Conservation (phyloP, 306 rosid species). For the Phaseolus lunatus region DNA sequence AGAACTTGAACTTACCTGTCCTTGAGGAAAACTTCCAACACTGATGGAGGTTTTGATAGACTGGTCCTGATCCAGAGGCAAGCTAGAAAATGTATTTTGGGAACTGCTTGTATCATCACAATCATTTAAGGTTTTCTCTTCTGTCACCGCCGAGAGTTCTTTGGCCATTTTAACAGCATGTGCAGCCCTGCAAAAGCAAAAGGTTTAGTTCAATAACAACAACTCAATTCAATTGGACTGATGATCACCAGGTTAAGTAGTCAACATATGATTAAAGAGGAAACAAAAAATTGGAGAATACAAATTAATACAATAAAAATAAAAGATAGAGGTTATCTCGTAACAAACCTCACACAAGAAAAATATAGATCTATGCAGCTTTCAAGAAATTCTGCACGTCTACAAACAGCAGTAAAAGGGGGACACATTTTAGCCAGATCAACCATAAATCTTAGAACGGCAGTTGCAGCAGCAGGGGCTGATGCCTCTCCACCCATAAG, state of each 20-base stretch:
- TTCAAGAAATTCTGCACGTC: constrained; percentile 94
- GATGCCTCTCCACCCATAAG: constrained; percentile 99
- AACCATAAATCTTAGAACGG: constrained; percentile 96
- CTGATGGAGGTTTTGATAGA: constrained; percentile 87
- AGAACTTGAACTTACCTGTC: constrained; percentile 87
- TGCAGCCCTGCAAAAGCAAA: constrained; percentile 80
- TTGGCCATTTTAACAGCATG: constrained; percentile 93
- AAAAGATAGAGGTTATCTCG: constrained; percentile 14
- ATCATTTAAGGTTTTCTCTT: constrained; percentile 77
- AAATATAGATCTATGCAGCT: constrained; percentile 94
- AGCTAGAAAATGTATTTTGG: constrained; percentile 86
- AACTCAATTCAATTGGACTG: constrained; percentile 20
- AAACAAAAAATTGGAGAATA: constrained; percentile 6
- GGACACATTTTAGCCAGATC: constrained; percentile 99
- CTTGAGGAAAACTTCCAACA: constrained; percentile 96
- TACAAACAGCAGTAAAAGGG: constrained; percentile 85
- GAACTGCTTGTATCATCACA: constrained; percentile 89
- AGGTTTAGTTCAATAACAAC: constrained; percentile 34
- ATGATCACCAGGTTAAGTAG: constrained; percentile 16
- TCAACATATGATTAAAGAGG: constrained; percentile 22
- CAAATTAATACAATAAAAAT: not conserved
- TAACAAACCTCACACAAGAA: constrained; percentile 94
- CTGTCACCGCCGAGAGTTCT: constrained; percentile 84
- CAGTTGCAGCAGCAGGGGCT: constrained; percentile 97
- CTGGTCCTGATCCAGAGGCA: constrained; percentile 86